Percentiles rank a stretch among this genome's conserved stretches.
Conservation (phyloP, 164 flowering plant species). For the Tinospora cordifolia region DNA sequence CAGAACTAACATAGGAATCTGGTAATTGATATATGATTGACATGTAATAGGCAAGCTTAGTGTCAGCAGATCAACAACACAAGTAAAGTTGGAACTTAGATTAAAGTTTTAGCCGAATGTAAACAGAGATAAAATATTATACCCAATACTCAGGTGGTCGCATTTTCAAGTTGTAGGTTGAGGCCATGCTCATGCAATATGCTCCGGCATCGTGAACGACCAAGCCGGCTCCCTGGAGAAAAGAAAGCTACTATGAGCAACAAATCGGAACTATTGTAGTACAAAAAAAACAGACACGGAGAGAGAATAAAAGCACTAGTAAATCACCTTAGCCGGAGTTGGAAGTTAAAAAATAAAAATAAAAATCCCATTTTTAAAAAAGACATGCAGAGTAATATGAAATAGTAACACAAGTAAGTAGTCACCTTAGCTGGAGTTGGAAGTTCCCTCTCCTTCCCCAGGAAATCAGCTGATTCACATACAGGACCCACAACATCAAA, state of each 20-base stretch:
- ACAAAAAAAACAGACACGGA: not conserved
- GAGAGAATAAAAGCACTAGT: not conserved
- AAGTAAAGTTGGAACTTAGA: too few relatives aligned
- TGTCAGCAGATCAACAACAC: too few relatives aligned
- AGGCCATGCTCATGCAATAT: conserved; percentile 99
- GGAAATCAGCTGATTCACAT: conserved; percentile 94
- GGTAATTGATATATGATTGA: not conserved
- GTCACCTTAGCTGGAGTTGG: conserved; percentile 84
- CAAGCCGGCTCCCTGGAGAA: conserved; percentile 76
- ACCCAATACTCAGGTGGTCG: conserved; percentile 99
- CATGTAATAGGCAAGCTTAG: not conserved
- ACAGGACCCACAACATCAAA: conserved; percentile 99
- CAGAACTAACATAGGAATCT: too few relatives aligned
- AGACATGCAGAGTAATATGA: too few relatives aligned
- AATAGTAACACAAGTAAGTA: too few relatives aligned
- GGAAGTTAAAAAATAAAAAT: too few relatives aligned
- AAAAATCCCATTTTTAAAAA: too few relatives aligned
- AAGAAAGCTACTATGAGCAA: conserved; percentile 5
- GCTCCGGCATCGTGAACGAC: conserved; percentile 99
- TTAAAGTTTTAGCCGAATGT: too few relatives aligned
- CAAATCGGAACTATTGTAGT: not conserved
- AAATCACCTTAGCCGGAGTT: too few relatives aligned
- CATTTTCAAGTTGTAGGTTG: conserved; percentile 99
- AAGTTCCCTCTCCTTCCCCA: conserved; percentile 90
- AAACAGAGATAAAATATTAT: conserved; percentile 11